Evolutionary conservation across 768 basidiomycete genomes (phyloP).

Genomic region (Mycena polygramma): DNA sequence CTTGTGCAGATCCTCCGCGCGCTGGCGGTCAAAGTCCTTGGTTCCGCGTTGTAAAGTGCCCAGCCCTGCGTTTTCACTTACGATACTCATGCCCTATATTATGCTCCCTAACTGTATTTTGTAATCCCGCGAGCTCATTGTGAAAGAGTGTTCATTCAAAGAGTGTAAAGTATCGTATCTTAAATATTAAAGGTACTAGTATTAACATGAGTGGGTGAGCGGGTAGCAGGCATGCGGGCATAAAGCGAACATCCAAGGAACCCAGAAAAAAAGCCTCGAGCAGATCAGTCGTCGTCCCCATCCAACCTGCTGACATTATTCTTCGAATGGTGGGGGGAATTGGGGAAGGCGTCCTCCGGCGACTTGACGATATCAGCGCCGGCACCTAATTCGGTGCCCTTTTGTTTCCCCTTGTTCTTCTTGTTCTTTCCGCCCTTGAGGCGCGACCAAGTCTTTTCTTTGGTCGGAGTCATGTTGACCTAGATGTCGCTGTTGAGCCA

Average conservation of each 20-base stretch:
- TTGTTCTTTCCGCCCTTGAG: constrained; percentile 38
- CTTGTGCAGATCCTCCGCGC: constrained; percentile 34
- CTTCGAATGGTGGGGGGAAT: constrained; percentile 38
- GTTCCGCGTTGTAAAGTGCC: constrained; percentile 29
- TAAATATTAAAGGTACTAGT: constrained; percentile 24
- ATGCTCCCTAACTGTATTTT: constrained; percentile 21
- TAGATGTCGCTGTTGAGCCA: not conserved
- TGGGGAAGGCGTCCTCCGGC: constrained; percentile 37
- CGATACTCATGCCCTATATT: constrained; percentile 9
- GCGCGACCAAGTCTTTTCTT: constrained; percentile 38
- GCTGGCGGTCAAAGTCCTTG: constrained; percentile 34
- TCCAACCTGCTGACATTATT: constrained; percentile 26
- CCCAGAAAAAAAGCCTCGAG: not conserved
- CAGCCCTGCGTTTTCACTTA: not conserved
- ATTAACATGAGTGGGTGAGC: not conserved
- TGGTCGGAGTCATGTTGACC: constrained; percentile 13
- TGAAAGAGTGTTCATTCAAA: constrained; percentile 30
- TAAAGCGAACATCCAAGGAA: not conserved
- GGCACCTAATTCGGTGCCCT: constrained; percentile 28
- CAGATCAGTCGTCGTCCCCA: constrained; percentile 30
- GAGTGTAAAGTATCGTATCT: constrained; percentile 27
- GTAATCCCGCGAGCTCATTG: not conserved
- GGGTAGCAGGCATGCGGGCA: constrained; percentile 4
- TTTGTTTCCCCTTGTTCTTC: constrained; percentile 37
- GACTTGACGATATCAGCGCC: constrained; percentile 35